Evolutionary conservation across 257 asterid species (phyloP).

Genomic region (Solanum sparsipilum): DNA sequence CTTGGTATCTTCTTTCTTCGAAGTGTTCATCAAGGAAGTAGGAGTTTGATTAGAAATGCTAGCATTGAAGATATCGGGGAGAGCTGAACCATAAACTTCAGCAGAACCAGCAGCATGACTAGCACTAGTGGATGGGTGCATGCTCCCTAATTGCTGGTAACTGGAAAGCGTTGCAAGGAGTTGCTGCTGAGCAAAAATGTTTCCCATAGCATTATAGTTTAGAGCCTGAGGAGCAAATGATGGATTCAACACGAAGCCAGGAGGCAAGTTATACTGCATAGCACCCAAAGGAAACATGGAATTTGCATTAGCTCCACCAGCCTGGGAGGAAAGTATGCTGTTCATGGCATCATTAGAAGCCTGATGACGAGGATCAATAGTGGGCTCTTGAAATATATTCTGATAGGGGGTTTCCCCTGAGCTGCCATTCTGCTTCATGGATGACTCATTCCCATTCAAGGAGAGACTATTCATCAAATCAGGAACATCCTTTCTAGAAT

Average conservation of each 20-base stretch:
- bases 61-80: constrained; percentile 85
- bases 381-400: constrained; percentile 19
- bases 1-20: constrained; percentile 69
- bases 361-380: constrained; percentile 18
- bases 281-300: constrained; percentile 54
- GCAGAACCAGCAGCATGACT: constrained; percentile 32
- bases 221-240: constrained; percentile 53
- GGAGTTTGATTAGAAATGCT: constrained; percentile 57
- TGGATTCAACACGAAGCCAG: constrained; percentile 63
- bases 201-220: constrained; percentile 53
- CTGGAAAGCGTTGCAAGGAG: constrained; percentile 77
- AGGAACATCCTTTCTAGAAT: constrained; percentile 28
- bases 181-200: constrained; percentile 73
- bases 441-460: constrained; percentile 35
- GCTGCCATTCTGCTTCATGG: constrained; percentile 28
- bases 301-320: constrained; percentile 37
- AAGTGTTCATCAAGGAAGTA: constrained; percentile 59
- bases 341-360: constrained; percentile 36
- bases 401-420: constrained; percentile 15
- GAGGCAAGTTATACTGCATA: constrained; percentile 49
- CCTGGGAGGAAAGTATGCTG: constrained; percentile 40
- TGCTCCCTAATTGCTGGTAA: constrained; percentile 69
- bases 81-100: constrained; percentile 43
- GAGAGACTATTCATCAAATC: constrained; percentile 55
- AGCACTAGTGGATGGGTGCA: constrained; percentile 33